phyloP scores from a whole-genome alignment of 768 basidiomycete genomes.

The Amanita pseudoporphyria region DNA sequence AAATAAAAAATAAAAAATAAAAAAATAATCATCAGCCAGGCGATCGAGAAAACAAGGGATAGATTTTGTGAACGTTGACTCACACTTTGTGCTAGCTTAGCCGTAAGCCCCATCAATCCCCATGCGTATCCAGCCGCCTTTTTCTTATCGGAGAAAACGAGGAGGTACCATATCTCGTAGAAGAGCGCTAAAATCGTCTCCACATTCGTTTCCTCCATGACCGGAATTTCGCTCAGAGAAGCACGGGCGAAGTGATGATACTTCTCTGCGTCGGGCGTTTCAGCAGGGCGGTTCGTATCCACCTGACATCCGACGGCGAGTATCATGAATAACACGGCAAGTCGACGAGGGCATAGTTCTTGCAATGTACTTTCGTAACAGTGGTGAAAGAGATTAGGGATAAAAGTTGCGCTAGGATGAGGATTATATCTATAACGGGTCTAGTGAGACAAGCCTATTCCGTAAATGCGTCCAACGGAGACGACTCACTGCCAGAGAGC shows the following conservation, averaged over 20 bases:
- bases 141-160: constrained; percentile 62
- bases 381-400: constrained; percentile 56
- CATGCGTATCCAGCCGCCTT: constrained; percentile 51
- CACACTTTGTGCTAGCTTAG: constrained; percentile 56
- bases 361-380: constrained; percentile 44
- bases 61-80: constrained; percentile 16
- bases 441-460: constrained; percentile 13
- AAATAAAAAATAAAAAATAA: constrained; percentile 8
- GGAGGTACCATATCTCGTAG: constrained; percentile 56
- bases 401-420: constrained; percentile 53
- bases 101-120: constrained; percentile 46
- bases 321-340: constrained; percentile 61
- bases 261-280: constrained; percentile 45
- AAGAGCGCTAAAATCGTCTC: constrained; percentile 53
- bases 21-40: neutral
- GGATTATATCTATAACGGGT: constrained; percentile 43
- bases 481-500: constrained; percentile 52
- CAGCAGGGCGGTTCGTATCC: constrained; percentile 38
- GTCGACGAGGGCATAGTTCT: constrained; percentile 50
- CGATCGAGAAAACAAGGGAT: neutral
- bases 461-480: neutral
- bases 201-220: constrained; percentile 61
- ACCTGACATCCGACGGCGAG: constrained; percentile 61
- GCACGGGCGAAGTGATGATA: constrained; percentile 55
- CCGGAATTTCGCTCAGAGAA: constrained; percentile 47